These are phyloP conservation scores for Tolypocladium tundrense DNA, from an alignment of 2,329 filamentous ascomycete species.

Conservation along the genomic window DNA sequence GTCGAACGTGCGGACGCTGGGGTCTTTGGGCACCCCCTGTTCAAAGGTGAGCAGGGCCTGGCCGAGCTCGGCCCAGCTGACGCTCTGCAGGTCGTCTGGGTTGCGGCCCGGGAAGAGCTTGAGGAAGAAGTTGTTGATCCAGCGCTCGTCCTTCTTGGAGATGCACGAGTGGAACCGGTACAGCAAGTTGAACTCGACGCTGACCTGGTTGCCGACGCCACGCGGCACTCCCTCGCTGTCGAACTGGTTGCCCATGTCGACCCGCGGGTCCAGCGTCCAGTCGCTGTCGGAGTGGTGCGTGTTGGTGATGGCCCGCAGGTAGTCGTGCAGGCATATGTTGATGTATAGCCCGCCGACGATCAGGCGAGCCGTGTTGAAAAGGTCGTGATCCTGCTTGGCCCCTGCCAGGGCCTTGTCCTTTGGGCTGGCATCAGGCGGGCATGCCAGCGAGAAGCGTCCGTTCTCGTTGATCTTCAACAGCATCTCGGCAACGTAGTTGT, in stretches of 20 bases:
- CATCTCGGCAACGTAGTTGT: constrained; percentile 57
- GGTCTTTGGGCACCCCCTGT: constrained; percentile 28
- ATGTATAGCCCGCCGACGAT: constrained; percentile 44
- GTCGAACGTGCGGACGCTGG: constrained; percentile 36
- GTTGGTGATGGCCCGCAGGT: constrained; percentile 51
- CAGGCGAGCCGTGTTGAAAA: constrained; percentile 46
- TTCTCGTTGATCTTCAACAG: constrained; percentile 57
- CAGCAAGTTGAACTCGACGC: constrained; percentile 57
- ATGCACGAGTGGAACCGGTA: constrained; percentile 57
- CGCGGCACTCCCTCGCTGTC: constrained; percentile 36
- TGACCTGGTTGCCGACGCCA: constrained; percentile 56
- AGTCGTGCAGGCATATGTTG: constrained; percentile 48
- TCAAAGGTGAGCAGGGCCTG: constrained; percentile 28
- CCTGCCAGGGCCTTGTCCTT: constrained; percentile 21
- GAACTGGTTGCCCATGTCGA: constrained; percentile 40
- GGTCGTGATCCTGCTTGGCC: constrained; percentile 36
- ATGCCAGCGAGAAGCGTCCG: constrained; percentile 44
- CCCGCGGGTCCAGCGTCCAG: constrained; percentile 54
- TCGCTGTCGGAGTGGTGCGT: constrained; percentile 46
- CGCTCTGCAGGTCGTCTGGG: constrained; percentile 18
- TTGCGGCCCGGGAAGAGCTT: constrained; percentile 28
- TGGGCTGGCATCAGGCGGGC: constrained; percentile 9
- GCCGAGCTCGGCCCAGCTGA: constrained; percentile 27
- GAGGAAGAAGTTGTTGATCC: constrained; percentile 45
- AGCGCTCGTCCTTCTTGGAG: constrained; percentile 49